Percentiles rank a stretch among this genome's conserved stretches.
Conservation (phyloP, 331 rosid species). For the Malus hybrid region DNA sequence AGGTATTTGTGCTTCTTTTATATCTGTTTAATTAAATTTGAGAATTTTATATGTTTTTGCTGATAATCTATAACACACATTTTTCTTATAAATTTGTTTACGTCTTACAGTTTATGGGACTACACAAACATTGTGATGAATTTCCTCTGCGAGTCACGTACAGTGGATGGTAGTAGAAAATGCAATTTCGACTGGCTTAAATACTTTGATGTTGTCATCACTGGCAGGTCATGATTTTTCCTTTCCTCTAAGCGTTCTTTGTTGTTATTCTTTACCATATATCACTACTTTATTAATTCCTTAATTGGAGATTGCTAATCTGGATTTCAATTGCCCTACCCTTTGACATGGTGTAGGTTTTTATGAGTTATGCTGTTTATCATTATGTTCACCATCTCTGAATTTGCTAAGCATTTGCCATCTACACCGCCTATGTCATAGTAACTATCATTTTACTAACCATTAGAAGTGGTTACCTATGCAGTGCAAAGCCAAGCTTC, state of each 20-base stretch:
- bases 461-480: conserved; percentile 17
- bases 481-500: conserved; percentile 95
- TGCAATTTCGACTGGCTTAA: conserved; percentile 79
- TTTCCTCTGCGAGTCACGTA: conserved; percentile 61
- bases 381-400: neutral
- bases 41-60: neutral
- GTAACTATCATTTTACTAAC: conserved; percentile 12
- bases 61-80: neutral
- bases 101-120: conserved; percentile 88
- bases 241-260: conserved; percentile 4
- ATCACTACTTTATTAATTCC: neutral
- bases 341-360: neutral
- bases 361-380: neutral
- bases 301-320: neutral
- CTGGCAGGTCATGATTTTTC: conserved; percentile 66
- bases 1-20: conserved; percentile 45
- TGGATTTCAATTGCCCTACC: neutral
- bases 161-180: conserved; percentile 30
- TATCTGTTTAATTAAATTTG: neutral
- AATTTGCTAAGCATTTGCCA: neutral
- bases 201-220: conserved; percentile 86
- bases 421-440: neutral
- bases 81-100: too few species aligned
- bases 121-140: conserved; percentile 91
- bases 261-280: neutral